Evolutionary conservation across 768 basidiomycete genomes (phyloP).

Genomic region (Clavaria fumosa): DNA sequence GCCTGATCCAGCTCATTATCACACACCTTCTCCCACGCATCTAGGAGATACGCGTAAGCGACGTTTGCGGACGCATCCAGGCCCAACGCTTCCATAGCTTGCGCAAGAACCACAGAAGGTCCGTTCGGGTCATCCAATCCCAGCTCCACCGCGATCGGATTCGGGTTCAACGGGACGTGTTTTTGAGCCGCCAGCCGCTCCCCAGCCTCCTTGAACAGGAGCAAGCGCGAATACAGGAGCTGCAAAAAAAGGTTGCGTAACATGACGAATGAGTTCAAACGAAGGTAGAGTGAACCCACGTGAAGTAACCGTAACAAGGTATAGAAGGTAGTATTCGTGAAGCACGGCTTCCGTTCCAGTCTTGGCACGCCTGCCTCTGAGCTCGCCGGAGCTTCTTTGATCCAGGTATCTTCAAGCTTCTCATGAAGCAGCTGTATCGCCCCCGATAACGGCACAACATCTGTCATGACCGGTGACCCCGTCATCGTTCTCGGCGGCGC

Average conservation of each 20-base stretch:
- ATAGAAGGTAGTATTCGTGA: constrained; percentile 88
- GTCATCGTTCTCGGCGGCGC: constrained; percentile 1
- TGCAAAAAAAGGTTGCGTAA: constrained; percentile 20
- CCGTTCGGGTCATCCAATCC: constrained; percentile 80
- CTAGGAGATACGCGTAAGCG: constrained; percentile 80
- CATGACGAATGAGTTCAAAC: constrained; percentile 8
- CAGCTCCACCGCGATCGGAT: constrained; percentile 70
- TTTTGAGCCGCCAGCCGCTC: constrained; percentile 50
- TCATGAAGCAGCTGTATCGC: constrained; percentile 15
- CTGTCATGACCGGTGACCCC: constrained; percentile 2
- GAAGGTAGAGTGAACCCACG: constrained; percentile 26
- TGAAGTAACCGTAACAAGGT: constrained; percentile 78
- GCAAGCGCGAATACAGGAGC: constrained; percentile 79
- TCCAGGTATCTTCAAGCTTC: constrained; percentile 38
- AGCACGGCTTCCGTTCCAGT: constrained; percentile 46
- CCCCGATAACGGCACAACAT: constrained; percentile 10
- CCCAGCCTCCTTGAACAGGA: constrained; percentile 74
- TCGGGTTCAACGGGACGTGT: constrained; percentile 51
- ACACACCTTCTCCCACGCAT: constrained; percentile 86
- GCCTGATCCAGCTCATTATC: constrained; percentile 83
- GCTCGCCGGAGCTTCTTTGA: constrained; percentile 31
- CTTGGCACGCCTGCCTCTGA: constrained; percentile 17
- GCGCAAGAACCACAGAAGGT: constrained; percentile 47
- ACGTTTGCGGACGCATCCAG: constrained; percentile 39
- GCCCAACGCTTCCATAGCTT: constrained; percentile 48